Percentiles rank a stretch among this genome's conserved stretches.
Conservation (phyloP, 768 basidiomycete genomes). For the Rhizopogon rudus region DNA sequence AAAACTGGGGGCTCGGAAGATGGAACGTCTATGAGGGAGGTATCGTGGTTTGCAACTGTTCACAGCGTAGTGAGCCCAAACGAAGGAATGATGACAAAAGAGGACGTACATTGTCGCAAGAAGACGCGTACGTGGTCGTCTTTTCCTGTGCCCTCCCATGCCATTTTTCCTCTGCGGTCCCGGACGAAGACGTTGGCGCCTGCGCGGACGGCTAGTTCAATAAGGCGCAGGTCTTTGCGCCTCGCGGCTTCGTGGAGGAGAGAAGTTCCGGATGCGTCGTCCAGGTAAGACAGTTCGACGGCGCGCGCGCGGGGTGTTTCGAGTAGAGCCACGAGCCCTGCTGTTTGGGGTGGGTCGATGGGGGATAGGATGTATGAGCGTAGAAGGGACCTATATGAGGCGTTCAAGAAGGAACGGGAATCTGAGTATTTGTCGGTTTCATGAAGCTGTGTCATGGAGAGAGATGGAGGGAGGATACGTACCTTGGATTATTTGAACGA, state of each 20-base stretch:
- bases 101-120: slow-evolving; percentile 69
- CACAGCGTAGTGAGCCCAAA: neutral
- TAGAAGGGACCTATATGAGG: slow-evolving; percentile 68
- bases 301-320: slow-evolving; percentile 63
- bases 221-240: slow-evolving; percentile 72
- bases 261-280: slow-evolving; percentile 70
- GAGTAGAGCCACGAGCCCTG: slow-evolving; percentile 52
- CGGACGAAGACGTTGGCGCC: slow-evolving; percentile 89
- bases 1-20: slow-evolving; percentile 53
- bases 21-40: slow-evolving; percentile 53
- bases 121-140: slow-evolving; percentile 82
- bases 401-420: slow-evolving; percentile 70
- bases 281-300: slow-evolving; percentile 76
- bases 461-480: slow-evolving; percentile 9
- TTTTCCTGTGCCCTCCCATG: slow-evolving; percentile 62
- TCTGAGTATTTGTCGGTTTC: slow-evolving; percentile 36
- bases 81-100: neutral
- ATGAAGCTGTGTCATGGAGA: neutral
- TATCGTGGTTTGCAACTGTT: slow-evolving; percentile 77
- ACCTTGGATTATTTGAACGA: slow-evolving; percentile 66
- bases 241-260: slow-evolving; percentile 85
- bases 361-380: slow-evolving; percentile 71
- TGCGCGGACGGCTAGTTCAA: slow-evolving; percentile 79
- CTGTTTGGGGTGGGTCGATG: slow-evolving; percentile 31
- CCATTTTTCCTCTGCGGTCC: slow-evolving; percentile 68